Evolutionary conservation across 129 eudicot species (phyloP), one percentile per base, ranked within the genome.

Genomic region (Solidago caesia): DNA sequence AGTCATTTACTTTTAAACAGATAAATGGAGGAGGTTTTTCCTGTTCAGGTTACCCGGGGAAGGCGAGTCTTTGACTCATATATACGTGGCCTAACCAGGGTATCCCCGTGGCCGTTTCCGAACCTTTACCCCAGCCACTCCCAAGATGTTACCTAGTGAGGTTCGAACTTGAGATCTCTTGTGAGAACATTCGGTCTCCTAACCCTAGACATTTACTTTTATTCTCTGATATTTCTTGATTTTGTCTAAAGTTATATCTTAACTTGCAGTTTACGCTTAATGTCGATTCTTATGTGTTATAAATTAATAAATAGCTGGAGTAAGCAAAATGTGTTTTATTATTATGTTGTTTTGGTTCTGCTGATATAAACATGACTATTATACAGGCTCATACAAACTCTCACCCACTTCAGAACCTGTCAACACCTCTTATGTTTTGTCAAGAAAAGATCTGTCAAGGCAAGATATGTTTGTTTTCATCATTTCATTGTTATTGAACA

Each of bases 361-460:
- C 29, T 53, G 70, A 74, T 68, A 67, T 44, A 43, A 55, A 53
- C 13, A 13, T 33, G 47, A 55, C 68, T 69, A 10, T 64, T 39
- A 49, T 92, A 72, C 87, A 95, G 99, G 99, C 75, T 87, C 89
- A 55, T 88, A 84, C 85, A 91, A 86, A 77, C 68, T 80, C 66
- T 84, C 94, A 43, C 85, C 95, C 58, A 71, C 83, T 79, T 85
- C 95, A 7, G 96, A 95, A 64, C 81, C 95, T 33, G 88, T 86
- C 15, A 95, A 95, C 82, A 91, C 99, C 16, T 83, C 97, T 46
- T 91, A 91, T 72, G 84, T 84, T 26, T 71, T 95, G 69, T 91
- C 99, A 53, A 83, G 99, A 77, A 87, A 87, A 80, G 97, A 95
- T 84, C 91, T 95, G 64, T 88, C 99, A 63, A 91, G 97, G 99